Evolutionary conservation across 2,329 filamentous ascomycete species (phyloP).

Genomic region (Penicillium occitanis): DNA sequence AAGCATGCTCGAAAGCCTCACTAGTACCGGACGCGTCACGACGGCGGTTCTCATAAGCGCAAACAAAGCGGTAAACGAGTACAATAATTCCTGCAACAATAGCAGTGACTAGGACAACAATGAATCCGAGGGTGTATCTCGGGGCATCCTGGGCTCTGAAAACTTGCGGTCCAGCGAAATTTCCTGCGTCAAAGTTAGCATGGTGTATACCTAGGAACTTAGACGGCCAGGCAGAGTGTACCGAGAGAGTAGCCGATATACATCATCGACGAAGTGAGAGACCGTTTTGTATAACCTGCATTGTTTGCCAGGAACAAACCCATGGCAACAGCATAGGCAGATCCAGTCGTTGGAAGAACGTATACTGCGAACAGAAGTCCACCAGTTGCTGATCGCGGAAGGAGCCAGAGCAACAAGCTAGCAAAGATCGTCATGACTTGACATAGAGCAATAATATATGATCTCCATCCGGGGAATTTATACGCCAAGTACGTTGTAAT

Average conservation of each 20-base stretch:
- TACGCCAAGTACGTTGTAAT: background rate
- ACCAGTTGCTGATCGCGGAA: background rate
- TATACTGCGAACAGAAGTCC: slow-evolving; percentile 1
- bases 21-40: background rate
- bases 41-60: background rate
- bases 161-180: background rate
- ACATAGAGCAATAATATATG: background rate
- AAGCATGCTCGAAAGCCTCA: slow-evolving; percentile 11
- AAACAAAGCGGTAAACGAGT: slow-evolving; percentile 3
- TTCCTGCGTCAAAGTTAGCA: background rate
- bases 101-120: background rate
- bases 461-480: background rate
- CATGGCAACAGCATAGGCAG: slow-evolving; percentile 4
- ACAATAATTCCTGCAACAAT: background rate
- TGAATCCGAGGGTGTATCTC: slow-evolving; percentile 4
- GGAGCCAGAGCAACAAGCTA: background rate
- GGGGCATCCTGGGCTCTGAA: slow-evolving; percentile 9
- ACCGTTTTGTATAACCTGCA: slow-evolving; percentile 12
- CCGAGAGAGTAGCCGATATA: slow-evolving; percentile 4
- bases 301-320: slow-evolving; percentile 4
- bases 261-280: background rate
- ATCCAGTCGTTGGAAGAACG: background rate
- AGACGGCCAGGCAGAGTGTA: background rate
- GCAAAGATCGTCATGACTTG: background rate
- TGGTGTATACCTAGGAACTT: background rate